phyloP scores from a whole-genome alignment of 148 eudicot species.

The Spergularia bocconei region DNA sequence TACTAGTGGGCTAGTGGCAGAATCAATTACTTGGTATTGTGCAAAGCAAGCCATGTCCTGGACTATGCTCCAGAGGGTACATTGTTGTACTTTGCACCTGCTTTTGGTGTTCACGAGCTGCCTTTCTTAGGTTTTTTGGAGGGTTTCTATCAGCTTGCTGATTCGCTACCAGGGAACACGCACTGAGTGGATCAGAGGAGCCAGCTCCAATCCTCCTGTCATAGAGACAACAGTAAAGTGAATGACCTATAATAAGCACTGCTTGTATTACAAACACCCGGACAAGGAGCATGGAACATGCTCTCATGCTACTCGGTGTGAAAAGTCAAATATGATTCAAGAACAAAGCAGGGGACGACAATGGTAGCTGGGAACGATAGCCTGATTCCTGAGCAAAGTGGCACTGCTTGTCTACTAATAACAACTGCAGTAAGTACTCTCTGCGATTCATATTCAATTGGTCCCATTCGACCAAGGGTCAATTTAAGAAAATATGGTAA shows the following conservation, averaged over 20 bases:
- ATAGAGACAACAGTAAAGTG: slow-evolving; percentile 6
- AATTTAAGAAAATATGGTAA: too few species aligned
- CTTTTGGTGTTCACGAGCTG: slow-evolving; percentile 62
- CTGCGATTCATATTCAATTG: too few species aligned
- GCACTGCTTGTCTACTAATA: too few species aligned
- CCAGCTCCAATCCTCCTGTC: slow-evolving; percentile 89
- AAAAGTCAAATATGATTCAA: too few species aligned
- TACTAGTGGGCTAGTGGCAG: background rate
- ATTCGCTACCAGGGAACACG: slow-evolving; percentile 62
- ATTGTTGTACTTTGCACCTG: slow-evolving; percentile 64
- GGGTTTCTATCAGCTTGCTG: slow-evolving; percentile 40
- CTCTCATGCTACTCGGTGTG: too few species aligned
- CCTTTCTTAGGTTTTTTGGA: slow-evolving; percentile 43
- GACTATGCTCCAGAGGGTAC: slow-evolving; percentile 88
- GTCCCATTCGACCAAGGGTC: too few species aligned
- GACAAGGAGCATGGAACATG: background rate
- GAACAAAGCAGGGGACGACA: too few species aligned
- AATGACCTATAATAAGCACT: background rate
- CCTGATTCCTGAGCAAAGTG: too few species aligned
- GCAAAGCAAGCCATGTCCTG: slow-evolving; percentile 79
- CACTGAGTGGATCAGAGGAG: slow-evolving; percentile 55
- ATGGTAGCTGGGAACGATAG: too few species aligned
- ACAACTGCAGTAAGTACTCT: too few species aligned
- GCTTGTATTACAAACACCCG: background rate
- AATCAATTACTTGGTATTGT: slow-evolving; percentile 45